Evolutionary conservation across 2,329 filamentous ascomycete genomes (phyloP), one percentile per base, ranked within the genome.

Genomic region (Xylaria sp.): DNA sequence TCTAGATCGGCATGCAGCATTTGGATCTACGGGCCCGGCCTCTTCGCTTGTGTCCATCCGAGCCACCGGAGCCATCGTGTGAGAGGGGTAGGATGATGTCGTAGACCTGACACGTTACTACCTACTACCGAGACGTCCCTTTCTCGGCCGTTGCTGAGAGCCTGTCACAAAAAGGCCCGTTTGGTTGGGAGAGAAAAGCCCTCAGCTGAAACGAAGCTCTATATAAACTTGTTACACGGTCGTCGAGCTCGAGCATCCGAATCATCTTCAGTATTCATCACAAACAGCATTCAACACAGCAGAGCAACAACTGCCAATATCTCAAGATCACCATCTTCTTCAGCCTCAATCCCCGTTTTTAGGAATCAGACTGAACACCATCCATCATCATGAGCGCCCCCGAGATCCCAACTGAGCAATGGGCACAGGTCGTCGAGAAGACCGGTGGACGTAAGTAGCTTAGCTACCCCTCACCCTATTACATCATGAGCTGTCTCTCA

Each of bases 381-480:
- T 37, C 38, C 47, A 34, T 34, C 45, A 69, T 37, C 51, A 81
- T 81, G 77, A 68, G 77, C 50, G 56, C 68, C 48, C 64, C 68
- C 55, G 65, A 84, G 51, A 83, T 97, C 68, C 93, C 93, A 54
- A 84, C 81, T 46, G 87, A 87, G 74, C 93, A 97, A 80, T 95
- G 89, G 91, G 93, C 93, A 47, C 90, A 94, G 76, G 90, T 97
- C 65, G 81, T 94, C 66, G 90, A 96, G 75, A 84, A 91, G 80
- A 87, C 82, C 52, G 91, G 90, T 64, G 87, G 86, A 51, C 84
- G 87, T 79, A 78, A 68, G 83, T 77, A 38, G 71, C n/a, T 63
- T 69, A 44, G 74, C 72, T 34, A 47, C 24, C 21, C 37, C 24
- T 13, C 17, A 40, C 13, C 20, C 9, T 46, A n/a, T n/a, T n/a